Percentiles rank a stretch among this genome's conserved stretches.
These are phyloP conservation scores for Mariannaea elegans DNA, from an alignment of 2,329 filamentous ascomycete species.

Conservation along the genomic window DNA sequence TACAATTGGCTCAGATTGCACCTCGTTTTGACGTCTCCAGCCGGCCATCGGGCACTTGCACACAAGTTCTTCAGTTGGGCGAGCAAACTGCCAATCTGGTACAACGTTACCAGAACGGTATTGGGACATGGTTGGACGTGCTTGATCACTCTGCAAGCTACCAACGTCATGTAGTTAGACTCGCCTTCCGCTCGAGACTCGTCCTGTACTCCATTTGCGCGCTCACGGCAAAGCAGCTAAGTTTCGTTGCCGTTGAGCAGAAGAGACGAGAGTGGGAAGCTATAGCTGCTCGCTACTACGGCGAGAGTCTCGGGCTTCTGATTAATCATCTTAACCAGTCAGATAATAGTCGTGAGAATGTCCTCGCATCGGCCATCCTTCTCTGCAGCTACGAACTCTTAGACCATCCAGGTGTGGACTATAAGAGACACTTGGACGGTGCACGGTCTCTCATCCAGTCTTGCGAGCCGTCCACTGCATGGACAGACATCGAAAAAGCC, in stretches of 20 bases:
- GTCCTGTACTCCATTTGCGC: constrained; percentile 12
- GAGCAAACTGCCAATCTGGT: constrained; percentile 4
- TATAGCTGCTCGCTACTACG: constrained; percentile 8
- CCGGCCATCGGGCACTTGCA: neutral
- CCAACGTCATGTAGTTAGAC: constrained; percentile 7
- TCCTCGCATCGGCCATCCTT: constrained; percentile 8
- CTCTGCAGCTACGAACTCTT: constrained; percentile 20
- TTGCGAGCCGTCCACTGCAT: neutral
- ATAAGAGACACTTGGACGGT: constrained; percentile 11
- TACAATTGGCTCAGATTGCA: neutral
- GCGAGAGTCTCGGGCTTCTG: neutral
- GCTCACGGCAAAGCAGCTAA: constrained; percentile 13
- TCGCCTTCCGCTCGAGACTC: constrained; percentile 6
- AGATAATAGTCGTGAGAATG: neutral
- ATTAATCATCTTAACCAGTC: neutral
- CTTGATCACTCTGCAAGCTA: constrained; percentile 11
- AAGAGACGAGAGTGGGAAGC: constrained; percentile 1
- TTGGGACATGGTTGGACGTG: constrained; percentile 20
- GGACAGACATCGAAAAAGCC: constrained; percentile 8
- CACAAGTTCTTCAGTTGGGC: neutral
- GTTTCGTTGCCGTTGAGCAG: neutral
- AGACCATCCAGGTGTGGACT: constrained; percentile 2
- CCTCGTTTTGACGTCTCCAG: neutral
- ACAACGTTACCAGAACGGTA: neutral
- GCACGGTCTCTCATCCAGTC: constrained; percentile 6